Base-by-base conservation (phyloP, 2,329 filamentous ascomycete species). In the Fusarium sp. region DNA sequence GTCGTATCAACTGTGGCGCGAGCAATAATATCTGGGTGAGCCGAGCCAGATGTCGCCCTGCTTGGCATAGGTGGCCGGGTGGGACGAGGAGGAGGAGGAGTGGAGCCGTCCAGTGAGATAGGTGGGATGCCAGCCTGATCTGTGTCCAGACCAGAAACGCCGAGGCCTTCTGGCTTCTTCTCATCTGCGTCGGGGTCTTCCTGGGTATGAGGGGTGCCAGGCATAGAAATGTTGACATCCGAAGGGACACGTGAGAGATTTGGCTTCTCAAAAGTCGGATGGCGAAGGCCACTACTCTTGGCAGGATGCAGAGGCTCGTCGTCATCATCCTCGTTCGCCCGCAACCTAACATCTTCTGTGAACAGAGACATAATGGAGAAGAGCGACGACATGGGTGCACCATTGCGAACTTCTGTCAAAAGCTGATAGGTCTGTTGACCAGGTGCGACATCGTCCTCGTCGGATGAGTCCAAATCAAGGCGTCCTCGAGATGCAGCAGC, bases 341-440 rank as follows among this genome's bases (percentile, higher is more conserved):
- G 88, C 34, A 99, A 83, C 70, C 92, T 92, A 56, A 99, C 90
- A 75, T 98, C 94, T 79, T 99, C 96, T 5, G 96, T 99, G 77
- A 99, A 99, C 0, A 99, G 84, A 3, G 95, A 97, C 81, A 99
- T 89, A 72, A 99, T 97, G 1, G 96, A 98, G 80, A 99, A 99
- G 3, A 99, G 82, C 0, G 96, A 99, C 7, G 96, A 99, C 95
- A 99, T 98, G 2, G 97, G 95, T 2, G 96, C 94, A 16, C 96
- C 96, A 75, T 99, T 99, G 76, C 96, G 97, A 56, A 99, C 95
- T 80, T 99, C 97, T 0, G 96, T 99, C 57, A 99, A 85, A 41
- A 99, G 86, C 78, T 98, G 96, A 76, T 99, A 99, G 32, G 92
- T 93, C 77, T 97, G 94, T 60, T 93, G 90, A 10, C 87, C 87